A percentile compares a stretch with the other conserved stretches of the same genome.
Evolutionary conservation across 129 eudicot genomes (phyloP).

Genomic region (Chrysanthemum makinoi): DNA sequence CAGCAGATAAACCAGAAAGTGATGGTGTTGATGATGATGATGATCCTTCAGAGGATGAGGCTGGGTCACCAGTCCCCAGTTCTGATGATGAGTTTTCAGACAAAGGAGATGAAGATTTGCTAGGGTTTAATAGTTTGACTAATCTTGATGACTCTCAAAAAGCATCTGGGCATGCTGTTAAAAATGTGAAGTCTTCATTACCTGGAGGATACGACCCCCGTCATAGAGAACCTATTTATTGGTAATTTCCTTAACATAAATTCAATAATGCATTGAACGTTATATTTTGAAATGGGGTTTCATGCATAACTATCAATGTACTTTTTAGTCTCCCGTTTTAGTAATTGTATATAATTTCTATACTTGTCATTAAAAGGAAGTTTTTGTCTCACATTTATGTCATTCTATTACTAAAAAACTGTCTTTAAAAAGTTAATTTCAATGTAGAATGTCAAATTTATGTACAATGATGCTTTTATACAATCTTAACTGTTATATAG

Average conservation of each 20-base stretch:
- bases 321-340: too few species aligned
- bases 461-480: too few species aligned
- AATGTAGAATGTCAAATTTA: not conserved
- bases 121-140: conserved; percentile 33
- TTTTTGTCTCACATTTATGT: too few species aligned
- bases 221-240: conserved; percentile 81
- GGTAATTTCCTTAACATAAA: conserved; percentile 39
- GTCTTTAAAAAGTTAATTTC: too few species aligned
- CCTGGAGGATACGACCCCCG: conserved; percentile 90
- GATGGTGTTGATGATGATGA: conserved; percentile 24
- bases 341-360: too few species aligned
- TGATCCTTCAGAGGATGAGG: conserved; percentile 40
- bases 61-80: conserved; percentile 40
- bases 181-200: conserved; percentile 34
- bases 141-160: conserved; percentile 30
- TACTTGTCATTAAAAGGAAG: too few species aligned
- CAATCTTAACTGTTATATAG: too few species aligned
- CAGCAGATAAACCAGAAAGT: conserved; percentile 16
- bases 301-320: too few species aligned
- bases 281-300: too few species aligned
- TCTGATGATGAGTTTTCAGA: conserved; percentile 63
- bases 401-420: too few species aligned
- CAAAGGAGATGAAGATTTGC: conserved; percentile 52
- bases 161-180: conserved; percentile 27
- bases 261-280: too few species aligned